Evolutionary conservation across 1,139 yeast species (phyloP), one percentile per base, ranked within the genome.

Genomic region (Groenewaldozyma sp.): DNA sequence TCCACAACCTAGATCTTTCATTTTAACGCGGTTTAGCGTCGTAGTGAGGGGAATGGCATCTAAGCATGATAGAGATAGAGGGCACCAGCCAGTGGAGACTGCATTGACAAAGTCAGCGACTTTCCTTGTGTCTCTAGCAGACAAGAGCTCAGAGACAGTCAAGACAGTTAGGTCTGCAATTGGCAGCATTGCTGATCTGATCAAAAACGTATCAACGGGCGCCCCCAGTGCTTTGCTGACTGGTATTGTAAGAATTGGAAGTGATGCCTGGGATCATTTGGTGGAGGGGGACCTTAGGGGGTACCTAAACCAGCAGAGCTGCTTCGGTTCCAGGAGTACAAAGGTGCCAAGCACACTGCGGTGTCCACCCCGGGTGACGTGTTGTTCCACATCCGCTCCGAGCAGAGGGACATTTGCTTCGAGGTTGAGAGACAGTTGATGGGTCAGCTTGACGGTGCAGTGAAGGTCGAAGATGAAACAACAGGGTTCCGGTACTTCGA

Each of bases 321-420:
- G 17, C 51, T 47, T 35, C 44, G 48, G 17, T 47, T 48, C 41
- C 37, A 35, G 32, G 47, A 36, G 24, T 9, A 45, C 22, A 45
- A 48, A 14, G 51, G 51, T 7, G 45, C 34, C 2, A 34, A 37
- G n/a, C 45, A 40, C 32, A 34, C 41, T 5, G 51, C 51, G 4
- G 50, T 48, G 5, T 38, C 51, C 6, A 47, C 51, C 13, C 51
- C 51, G n/a, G 51, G 51, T 3, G 51, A 48, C 24, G 34, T 48
- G 4, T 31, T 48, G 16, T 47, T 48, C 36, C 51, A 48, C 36
- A 44, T 48, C 19, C 46, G 51, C 7, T 41, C 43, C 3, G 38
- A 39, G 14, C 43, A 45, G 9, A 37, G 44, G 40, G 47, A 48
- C 24, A 17, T 47, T 20, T 45, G 49, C 26, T 48, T 48, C 29